Base-by-base conservation (phyloP, 345 rosid genomes). In the Melaleuca alternifolia region DNA sequence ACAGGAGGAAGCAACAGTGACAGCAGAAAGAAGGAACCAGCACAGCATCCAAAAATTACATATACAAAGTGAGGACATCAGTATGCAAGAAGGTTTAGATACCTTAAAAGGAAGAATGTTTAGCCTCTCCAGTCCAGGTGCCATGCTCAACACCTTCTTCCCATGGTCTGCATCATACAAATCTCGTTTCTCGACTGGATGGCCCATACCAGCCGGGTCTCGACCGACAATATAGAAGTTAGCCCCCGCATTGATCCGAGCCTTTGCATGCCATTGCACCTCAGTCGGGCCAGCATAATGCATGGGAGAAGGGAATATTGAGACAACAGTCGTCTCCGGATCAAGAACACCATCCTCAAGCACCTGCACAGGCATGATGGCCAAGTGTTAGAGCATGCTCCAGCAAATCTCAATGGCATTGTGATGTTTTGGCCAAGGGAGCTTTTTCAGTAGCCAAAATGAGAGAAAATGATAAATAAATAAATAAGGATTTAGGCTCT, bases 261-360 rank as follows among this genome's bases (percentile, higher is more conserved):
- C 98, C 90, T 97, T 97, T 51, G 99, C 99, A 50, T 97, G 99
- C 99, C 99, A 97, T 89, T 97, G 99, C 88, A 97, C 99, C 93
- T 97, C 99, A 1, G 99, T 97, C 30, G 99, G 99, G 86, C 99
- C 99, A 52, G 98, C 99, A 86, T 97, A 97, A 89, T 94, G 99
- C 99, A 97, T 97, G 18, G 99, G 99, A 77, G 99, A 97, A 6
- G 99, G 99, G 91, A 97, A 97, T 86, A 97, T 96, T 24, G 99
- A 97, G 85, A 97, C 98, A 33, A 97, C 96, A 8, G 99, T 97
- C 6, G 99, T 97, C 89, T 96, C 98, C 52, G 99, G 99, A 93
- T 97, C 99, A 89, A 97, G 99, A 87, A 97, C 96, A 50, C 99
- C 99, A 24, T 95, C 99, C 90, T 96, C 98, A 87, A 97, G 91